A percentile compares a stretch with the other conserved stretches of the same genome.
Conservation (phyloP, 75 land plant species). For the Ceratopteris richardii region DNA sequence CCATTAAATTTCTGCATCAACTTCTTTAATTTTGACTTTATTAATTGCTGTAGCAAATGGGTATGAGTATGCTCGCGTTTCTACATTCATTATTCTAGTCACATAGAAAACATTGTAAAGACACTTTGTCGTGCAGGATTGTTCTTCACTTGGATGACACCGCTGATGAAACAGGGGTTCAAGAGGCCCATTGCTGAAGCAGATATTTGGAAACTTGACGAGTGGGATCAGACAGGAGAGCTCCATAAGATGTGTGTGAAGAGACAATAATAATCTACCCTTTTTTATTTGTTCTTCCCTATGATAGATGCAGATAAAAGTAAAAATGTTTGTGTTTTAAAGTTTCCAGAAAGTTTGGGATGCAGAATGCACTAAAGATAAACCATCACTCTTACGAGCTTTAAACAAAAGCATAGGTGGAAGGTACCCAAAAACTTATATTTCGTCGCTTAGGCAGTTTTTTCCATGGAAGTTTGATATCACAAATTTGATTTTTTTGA, state of each 20-base stretch:
- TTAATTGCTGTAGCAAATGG: too few relatives aligned
- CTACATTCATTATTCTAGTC: too few relatives aligned
- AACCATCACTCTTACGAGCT: slow-evolving; percentile 84
- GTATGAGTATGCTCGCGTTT: too few relatives aligned
- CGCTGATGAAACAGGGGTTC: slow-evolving; percentile 23
- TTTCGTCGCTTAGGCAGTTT: not conserved
- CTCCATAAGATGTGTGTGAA: slow-evolving; percentile 12
- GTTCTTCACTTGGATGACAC: slow-evolving; percentile 31
- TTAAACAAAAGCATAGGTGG: slow-evolving; percentile 66
- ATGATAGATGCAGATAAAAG: too few relatives aligned
- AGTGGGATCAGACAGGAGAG: slow-evolving; percentile 27
- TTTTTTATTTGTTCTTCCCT: not conserved
- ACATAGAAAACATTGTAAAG: too few relatives aligned
- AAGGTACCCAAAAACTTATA: slow-evolving; percentile 33
- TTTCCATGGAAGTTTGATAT: not conserved
- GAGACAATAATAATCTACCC: not conserved
- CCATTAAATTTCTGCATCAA: too few relatives aligned
- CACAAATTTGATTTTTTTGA: not conserved
- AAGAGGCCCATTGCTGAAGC: slow-evolving; percentile 17
- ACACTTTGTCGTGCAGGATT: slow-evolving; percentile 10
- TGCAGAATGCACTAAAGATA: slow-evolving; percentile 47
- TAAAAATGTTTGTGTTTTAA: not conserved
- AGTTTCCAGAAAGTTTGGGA: slow-evolving; percentile 72
- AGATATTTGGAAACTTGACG: slow-evolving; percentile 33
- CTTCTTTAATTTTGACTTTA: too few relatives aligned